Conservation (phyloP, 2,329 filamentous ascomycete genomes). For the Lasiodiplodia gonubiensis region DNA sequence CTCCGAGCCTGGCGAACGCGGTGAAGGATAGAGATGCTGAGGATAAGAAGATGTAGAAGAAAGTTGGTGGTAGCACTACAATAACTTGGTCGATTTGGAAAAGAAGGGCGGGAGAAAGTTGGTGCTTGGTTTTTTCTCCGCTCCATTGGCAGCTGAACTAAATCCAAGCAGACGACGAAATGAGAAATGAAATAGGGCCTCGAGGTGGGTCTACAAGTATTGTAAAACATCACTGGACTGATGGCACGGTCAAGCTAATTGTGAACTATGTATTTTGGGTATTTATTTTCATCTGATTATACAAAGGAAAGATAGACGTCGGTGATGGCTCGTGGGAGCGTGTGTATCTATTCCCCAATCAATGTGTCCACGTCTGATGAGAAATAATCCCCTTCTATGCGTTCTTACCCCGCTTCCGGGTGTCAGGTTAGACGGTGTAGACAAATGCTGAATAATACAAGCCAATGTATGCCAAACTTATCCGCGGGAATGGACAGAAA, state of each 20-base stretch:
- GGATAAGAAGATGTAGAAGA: background rate
- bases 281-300: background rate
- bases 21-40: background rate
- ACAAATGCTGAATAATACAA: background rate
- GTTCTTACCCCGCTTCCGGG: background rate
- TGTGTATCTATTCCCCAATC: conserved; percentile 14
- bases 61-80: too few species aligned
- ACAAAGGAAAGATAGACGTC: background rate
- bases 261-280: background rate
- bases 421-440: background rate
- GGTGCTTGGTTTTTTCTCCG: too few species aligned
- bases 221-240: background rate
- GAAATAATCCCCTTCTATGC: background rate
- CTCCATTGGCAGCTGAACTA: too few species aligned
- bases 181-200: background rate
- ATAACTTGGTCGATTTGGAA: too few species aligned
- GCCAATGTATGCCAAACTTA: background rate
- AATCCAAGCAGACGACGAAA: too few species aligned
- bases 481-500: background rate
- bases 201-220: background rate
- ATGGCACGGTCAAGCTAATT: background rate
- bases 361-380: background rate
- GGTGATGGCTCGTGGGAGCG: conserved; percentile 14
- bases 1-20: background rate
- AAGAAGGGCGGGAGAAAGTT: background rate